phyloP scores from a whole-genome alignment of 2,329 filamentous ascomycete species.

The Nothophaeocryptopus gaeumannii region DNA sequence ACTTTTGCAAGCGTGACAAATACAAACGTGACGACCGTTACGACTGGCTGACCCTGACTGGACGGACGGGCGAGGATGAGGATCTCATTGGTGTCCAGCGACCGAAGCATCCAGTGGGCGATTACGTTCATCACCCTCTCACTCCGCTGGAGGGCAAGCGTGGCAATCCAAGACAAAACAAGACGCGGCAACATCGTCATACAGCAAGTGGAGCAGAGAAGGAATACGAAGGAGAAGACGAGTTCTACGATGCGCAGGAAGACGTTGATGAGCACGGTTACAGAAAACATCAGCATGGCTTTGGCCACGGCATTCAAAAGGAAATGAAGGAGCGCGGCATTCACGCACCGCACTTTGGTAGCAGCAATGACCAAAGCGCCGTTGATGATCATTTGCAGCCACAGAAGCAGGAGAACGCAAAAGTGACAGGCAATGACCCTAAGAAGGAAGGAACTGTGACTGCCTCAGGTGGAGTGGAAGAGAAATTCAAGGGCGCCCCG shows the following conservation, averaged over 20 bases:
- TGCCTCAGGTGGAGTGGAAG: slow-evolving; percentile 33
- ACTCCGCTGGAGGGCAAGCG: slow-evolving; percentile 65
- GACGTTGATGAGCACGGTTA: slow-evolving; percentile 35
- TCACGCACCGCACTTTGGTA: slow-evolving; percentile 17
- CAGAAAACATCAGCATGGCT: slow-evolving; percentile 29
- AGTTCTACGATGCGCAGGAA: slow-evolving; percentile 30
- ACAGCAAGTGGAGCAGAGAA: slow-evolving; percentile 10
- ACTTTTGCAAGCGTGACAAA: slow-evolving; percentile 95
- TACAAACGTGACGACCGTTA: slow-evolving; percentile 85
- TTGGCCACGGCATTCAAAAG: slow-evolving; percentile 30
- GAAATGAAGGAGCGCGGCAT: slow-evolving; percentile 22
- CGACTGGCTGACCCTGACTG: slow-evolving; percentile 80
- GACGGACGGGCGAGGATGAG: slow-evolving; percentile 73
- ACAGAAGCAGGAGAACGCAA: slow-evolving; percentile 29
- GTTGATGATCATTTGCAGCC: slow-evolving; percentile 11
- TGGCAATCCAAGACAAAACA: slow-evolving; percentile 44
- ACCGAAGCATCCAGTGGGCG: slow-evolving; percentile 82
- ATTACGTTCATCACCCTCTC: slow-evolving; percentile 79
- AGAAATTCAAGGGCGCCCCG: slow-evolving; percentile 30
- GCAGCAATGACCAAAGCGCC: slow-evolving; percentile 12
- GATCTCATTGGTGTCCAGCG: slow-evolving; percentile 85
- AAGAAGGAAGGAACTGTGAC: slow-evolving; percentile 32
- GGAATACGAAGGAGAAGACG: slow-evolving; percentile 12
- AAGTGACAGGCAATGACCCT: slow-evolving; percentile 35
- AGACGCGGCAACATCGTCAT: slow-evolving; percentile 25